Evolutionary conservation across 2,329 filamentous ascomycete species (phyloP), one percentile per base, ranked within the genome.

Genomic region (Botryosphaeria dothidea): DNA sequence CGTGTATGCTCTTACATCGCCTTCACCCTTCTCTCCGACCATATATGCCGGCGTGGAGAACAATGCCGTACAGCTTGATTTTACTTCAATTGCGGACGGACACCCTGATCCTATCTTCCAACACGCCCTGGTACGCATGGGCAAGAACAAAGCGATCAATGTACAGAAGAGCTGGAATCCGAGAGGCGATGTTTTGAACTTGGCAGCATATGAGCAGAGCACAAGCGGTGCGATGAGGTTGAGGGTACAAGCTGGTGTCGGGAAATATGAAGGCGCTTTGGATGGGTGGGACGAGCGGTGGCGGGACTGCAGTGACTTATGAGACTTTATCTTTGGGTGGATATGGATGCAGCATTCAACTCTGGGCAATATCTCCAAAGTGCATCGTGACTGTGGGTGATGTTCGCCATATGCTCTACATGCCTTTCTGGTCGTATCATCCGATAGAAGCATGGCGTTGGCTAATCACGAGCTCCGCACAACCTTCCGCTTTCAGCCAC

Each of bases 1-100:
- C 2, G 75, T 84, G 9, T 85, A 84, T 71, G 78, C 77, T 8
- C 74, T 84, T 7, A 81, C 82, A 0, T 78, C 80, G 0, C 77
- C 82, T 0, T 82, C 81, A 0, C 65, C 77, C 1, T 74, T 68
- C 13, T 83, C 81, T 0, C 77, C 80, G 0, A 77, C 76, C 31
- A 65, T 85, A 11, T 84, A 81, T 64, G 81, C 80, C 3, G 83
- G 83, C 2, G 71, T 84, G 3, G 81, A 84, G 70, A 80, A 79
- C 49, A 71, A 71, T 1, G 72, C 84, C 3, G 69, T 83, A 19
- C 75, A 77, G 65, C 70, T 84, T 3, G 78, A 78, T 2, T 79
- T 84, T 66, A 76, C 78, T 4, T 75, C 74, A 13, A 72, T 81
- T 11, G 70, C 77, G 0, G 82, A 85, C 65, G 29, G 19, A 15